Percentiles rank a stretch among this genome's conserved stretches.
These are phyloP conservation scores for Eucalyptus paniculata DNA, from an alignment of 345 rosid genomes.

Conservation along the genomic window DNA sequence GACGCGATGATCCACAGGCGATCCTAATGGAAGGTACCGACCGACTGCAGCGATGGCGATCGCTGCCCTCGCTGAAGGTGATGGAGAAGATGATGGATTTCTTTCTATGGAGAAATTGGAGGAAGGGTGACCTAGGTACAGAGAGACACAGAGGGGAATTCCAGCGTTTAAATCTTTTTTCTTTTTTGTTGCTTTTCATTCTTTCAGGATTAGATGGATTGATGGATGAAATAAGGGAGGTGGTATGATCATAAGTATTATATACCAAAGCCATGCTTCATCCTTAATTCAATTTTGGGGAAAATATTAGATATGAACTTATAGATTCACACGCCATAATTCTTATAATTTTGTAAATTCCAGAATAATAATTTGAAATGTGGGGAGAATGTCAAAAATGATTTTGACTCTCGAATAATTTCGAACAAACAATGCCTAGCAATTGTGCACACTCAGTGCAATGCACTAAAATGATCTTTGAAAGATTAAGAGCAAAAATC, in stretches of 20 bases:
- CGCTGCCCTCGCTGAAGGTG: not conserved
- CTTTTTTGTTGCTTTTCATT: not conserved
- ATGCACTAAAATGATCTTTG: not conserved
- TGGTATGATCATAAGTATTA: not conserved
- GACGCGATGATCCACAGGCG: not conserved
- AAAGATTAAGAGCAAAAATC: not conserved
- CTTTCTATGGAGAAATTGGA: not conserved
- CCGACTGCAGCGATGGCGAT: not conserved
- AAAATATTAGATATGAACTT: not conserved
- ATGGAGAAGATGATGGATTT: not conserved
- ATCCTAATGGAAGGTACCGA: not conserved
- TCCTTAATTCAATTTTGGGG: not conserved
- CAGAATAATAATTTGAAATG: not conserved
- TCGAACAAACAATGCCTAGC: not conserved
- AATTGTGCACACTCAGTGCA: rapidly evolving
- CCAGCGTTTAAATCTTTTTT: not conserved
- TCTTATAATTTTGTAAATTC: not conserved
- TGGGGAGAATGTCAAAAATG: not conserved
- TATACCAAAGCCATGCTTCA: not conserved
- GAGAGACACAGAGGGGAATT: not conserved
- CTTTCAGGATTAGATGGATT: not conserved
- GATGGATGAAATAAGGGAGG: not conserved
- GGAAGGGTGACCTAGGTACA: not conserved
- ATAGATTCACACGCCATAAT: not conserved
- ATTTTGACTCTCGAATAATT: not conserved